Percentiles rank a stretch among this genome's conserved stretches.
These are phyloP conservation scores for Rosa hybrid DNA, from an alignment of 331 rosid genomes.

Conservation along the genomic window DNA sequence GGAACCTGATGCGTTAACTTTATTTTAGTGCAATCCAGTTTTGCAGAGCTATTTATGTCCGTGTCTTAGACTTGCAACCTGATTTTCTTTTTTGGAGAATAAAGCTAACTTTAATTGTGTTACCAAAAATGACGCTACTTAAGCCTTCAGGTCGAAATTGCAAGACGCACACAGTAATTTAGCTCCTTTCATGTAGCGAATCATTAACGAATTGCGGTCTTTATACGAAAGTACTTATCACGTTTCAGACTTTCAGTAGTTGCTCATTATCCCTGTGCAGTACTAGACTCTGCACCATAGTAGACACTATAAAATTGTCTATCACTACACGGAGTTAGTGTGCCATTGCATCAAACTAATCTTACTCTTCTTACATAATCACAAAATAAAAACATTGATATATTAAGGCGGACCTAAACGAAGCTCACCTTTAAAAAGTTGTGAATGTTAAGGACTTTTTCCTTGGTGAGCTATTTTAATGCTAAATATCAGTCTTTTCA, in stretches of 20 bases:
- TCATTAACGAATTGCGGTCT: too few relatives aligned
- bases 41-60: not conserved
- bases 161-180: not conserved
- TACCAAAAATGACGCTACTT: not conserved
- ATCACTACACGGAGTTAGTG: not conserved
- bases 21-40: not conserved
- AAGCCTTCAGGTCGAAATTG: not conserved
- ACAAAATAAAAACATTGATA: not conserved
- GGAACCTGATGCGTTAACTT: constrained; percentile 19
- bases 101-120: not conserved
- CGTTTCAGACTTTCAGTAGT: too few relatives aligned
- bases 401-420: not conserved
- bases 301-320: too few relatives aligned
- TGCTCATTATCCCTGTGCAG: not conserved
- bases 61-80: not conserved
- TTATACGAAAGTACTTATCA: too few relatives aligned
- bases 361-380: not conserved
- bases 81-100: not conserved
- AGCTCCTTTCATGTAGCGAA: not conserved
- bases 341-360: not conserved
- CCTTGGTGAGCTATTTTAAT: not conserved
- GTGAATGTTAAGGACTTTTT: not conserved
- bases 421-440: not conserved
- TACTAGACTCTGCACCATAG: not conserved
- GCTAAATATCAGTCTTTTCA: not conserved